Evolutionary conservation across 1,284 basidiomycete species (phyloP).

Genomic region (Afroboletus lepidellus): DNA sequence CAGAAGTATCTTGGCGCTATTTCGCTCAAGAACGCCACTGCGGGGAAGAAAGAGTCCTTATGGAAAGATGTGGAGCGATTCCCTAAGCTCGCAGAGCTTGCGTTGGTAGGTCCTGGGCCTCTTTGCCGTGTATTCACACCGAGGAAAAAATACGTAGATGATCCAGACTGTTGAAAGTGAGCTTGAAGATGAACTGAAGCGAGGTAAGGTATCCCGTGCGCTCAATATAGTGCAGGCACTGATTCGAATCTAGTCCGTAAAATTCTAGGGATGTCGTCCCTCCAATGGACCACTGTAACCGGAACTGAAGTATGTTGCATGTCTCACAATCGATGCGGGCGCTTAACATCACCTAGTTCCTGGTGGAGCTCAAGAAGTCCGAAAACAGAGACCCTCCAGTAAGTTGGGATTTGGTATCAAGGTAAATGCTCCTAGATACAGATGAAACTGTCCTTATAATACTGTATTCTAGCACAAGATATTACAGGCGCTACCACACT

Average conservation of each 20-base stretch:
- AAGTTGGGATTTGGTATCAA: constrained; percentile 78
- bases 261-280: constrained; percentile 67
- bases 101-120: constrained; percentile 33
- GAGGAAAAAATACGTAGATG: constrained; percentile 43
- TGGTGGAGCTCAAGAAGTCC: constrained; percentile 74
- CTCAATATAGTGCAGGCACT: constrained; percentile 4
- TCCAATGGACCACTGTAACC: constrained; percentile 71
- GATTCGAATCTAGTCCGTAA: constrained; percentile 59
- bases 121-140: not conserved
- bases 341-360: constrained; percentile 46
- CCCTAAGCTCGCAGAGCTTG: constrained; percentile 57
- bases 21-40: constrained; percentile 62
- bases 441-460: constrained; percentile 8
- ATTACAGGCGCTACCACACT: constrained; percentile 77
- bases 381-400: constrained; percentile 76
- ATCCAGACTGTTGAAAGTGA: constrained; percentile 69
- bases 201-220: constrained; percentile 41
- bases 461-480: constrained; percentile 62
- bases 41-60: constrained; percentile 69
- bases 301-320: constrained; percentile 63
- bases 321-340: not conserved
- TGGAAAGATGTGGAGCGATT: constrained; percentile 76
- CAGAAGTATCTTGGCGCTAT: constrained; percentile 59
- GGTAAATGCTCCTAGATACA: constrained; percentile 40
- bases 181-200: constrained; percentile 73